Evolutionary conservation across 352 stramenopile genomes (phyloP).

Genomic region (Hyaloperonospora brassicae): DNA sequence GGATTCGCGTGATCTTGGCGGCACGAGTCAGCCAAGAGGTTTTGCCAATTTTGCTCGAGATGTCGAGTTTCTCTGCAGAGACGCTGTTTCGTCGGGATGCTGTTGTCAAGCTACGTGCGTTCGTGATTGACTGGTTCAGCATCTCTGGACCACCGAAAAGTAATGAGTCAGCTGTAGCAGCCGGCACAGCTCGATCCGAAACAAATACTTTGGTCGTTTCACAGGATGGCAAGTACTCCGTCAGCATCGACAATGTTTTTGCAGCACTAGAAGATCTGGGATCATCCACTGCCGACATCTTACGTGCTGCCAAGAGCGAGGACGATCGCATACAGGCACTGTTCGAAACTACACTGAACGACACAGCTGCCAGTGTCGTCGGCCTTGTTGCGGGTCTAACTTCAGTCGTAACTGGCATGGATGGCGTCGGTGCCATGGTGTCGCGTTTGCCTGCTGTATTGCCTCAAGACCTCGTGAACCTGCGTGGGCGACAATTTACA

Average conservation of each 20-base stretch:
- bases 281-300: conserved; percentile 10
- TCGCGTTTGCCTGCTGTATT: conserved; percentile 16
- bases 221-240: conserved; percentile 18
- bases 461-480: conserved; percentile 20
- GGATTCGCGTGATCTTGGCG: conserved; percentile 15
- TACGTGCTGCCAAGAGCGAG: conserved; percentile 10
- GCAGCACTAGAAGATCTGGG: conserved; percentile 19
- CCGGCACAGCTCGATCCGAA: conserved; percentile 5
- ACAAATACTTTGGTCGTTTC: conserved; percentile 8
- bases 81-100: conserved; percentile 5
- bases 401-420: conserved; percentile 16
- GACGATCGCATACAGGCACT: conserved; percentile 2
- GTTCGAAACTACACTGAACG: conserved; percentile 11
- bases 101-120: conserved; percentile 10
- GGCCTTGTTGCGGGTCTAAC: conserved; percentile 21
- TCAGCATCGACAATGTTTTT: conserved; percentile 8
- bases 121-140: conserved; percentile 17
- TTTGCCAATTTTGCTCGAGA: conserved; percentile 11
- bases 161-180: conserved; percentile 8
- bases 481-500: conserved; percentile 22
- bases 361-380: conserved; percentile 16
- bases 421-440: conserved; percentile 1
- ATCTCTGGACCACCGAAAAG: conserved; percentile 9
- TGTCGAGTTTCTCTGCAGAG: conserved; percentile 12
- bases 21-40: conserved; percentile 19